phyloP scores from a whole-genome alignment of 2,329 filamentous ascomycete genomes.

The Fusarium sambucinum region DNA sequence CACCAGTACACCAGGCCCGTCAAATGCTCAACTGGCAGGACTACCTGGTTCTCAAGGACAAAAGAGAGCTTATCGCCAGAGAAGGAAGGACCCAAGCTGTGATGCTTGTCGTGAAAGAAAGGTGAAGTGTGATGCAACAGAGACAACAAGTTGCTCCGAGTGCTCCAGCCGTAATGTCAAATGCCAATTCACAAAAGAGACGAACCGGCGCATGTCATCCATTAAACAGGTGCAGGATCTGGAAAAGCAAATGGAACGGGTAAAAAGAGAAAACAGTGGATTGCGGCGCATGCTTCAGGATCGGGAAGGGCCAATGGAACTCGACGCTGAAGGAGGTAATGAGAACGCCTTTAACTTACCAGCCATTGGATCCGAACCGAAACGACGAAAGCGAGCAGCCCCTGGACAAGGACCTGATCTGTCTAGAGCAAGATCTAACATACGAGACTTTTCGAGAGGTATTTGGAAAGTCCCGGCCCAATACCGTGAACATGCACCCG shows the following conservation, averaged over 20 bases:
- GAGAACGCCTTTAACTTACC: slow-evolving; percentile 70
- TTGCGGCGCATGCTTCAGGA: slow-evolving; percentile 74
- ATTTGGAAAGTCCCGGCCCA: slow-evolving; percentile 82
- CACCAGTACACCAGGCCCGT: slow-evolving; percentile 64
- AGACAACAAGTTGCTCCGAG: slow-evolving; percentile 95
- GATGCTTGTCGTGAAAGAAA: slow-evolving; percentile 93
- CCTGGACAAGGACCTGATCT: slow-evolving; percentile 77
- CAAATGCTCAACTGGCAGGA: slow-evolving; percentile 53
- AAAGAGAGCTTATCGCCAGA: slow-evolving; percentile 93
- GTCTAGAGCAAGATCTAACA: slow-evolving; percentile 76
- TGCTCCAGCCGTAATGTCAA: slow-evolving; percentile 97
- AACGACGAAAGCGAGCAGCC: slow-evolving; percentile 70
- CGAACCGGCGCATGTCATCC: slow-evolving; percentile 97
- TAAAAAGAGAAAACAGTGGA: slow-evolving; percentile 83
- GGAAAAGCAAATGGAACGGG: slow-evolving; percentile 86
- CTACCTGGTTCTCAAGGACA: slow-evolving; percentile 71
- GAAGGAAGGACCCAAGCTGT: slow-evolving; percentile 96
- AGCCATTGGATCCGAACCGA: slow-evolving; percentile 73
- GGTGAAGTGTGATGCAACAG: slow-evolving; percentile 94
- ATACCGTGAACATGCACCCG: slow-evolving; percentile 66
- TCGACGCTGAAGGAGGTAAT: slow-evolving; percentile 61
- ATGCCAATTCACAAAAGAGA: slow-evolving; percentile 99
- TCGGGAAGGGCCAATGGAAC: slow-evolving; percentile 62
- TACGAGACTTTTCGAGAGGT: slow-evolving; percentile 79
- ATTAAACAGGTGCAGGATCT: slow-evolving; percentile 99